Evolutionary conservation across 257 asterid genomes (phyloP), one percentile per base, ranked within the genome.

Genomic region (Orobanche coerulescens): DNA sequence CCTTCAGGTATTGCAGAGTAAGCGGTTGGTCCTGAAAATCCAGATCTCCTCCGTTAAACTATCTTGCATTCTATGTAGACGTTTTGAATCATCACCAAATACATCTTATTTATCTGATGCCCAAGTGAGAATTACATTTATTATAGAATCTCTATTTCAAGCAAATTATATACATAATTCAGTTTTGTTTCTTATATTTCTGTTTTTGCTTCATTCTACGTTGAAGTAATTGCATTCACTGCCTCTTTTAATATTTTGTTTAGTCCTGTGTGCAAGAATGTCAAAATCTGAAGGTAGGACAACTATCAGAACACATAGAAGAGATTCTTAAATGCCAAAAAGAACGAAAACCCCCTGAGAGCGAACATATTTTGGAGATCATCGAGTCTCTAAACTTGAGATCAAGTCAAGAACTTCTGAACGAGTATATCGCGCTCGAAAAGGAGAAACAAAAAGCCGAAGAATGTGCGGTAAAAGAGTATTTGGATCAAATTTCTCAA

Each of bases 391-490:
- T 89, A 47, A 66, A 70, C 59, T 74, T 93, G 77, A 66, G 78
- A 63, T 79, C 97, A 51, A 79, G 69, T 55, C 78, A 76, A 43
- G 96, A 76, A 59, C 67, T 89, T 58, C 59, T 93, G 71, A 83
- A 65, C 20, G 99, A 87, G 82, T 73, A 58, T 61, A 83, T 93
- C 65, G 85, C 90, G 49, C 75, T 93, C 28, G 95, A 84, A 72
- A 84, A 86, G 81, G 96, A 82, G 86, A 82, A 70, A 71, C 77
- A 80, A 58, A 83, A 75, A 67, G 84, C 80, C 6, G 77, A 81
- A 71, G 79, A 78, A 60, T 61, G 58, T 34, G 67, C 66, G 62
- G 40, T 22, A 34, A 51, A 74, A 70, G 70, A 58, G 18, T 71
- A 74, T 57, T 59, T 69, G 12, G 80, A 75, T 67, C 83, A 72